Percentiles rank a stretch among this genome's conserved stretches.
phyloP scores from a whole-genome alignment of 176 grass and related monocot genomes.

The Triticum aestivum region DNA sequence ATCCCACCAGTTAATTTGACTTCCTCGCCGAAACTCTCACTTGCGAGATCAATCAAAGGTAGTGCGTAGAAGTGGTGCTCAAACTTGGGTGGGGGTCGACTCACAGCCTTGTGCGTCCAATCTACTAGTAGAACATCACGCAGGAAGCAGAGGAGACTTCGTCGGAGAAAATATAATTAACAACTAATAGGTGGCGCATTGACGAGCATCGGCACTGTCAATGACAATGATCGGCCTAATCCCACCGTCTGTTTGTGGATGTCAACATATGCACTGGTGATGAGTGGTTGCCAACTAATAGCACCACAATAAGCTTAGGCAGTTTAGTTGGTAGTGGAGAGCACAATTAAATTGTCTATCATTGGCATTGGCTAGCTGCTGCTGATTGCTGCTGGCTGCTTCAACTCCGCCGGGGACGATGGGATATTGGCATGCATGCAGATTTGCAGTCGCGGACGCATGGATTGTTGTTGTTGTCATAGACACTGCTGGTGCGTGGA shows the following conservation, averaged over 20 bases:
- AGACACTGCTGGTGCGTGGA: not conserved
- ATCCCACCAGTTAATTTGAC: not conserved
- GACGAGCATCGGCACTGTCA: not conserved
- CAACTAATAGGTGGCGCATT: not conserved
- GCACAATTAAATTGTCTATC: not conserved
- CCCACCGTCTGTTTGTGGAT: not conserved
- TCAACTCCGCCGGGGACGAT: not conserved
- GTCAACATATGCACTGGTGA: not conserved
- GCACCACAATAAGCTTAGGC: not conserved
- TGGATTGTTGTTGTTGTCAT: too few species aligned
- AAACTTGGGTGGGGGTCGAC: not conserved
- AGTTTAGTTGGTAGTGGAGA: not conserved
- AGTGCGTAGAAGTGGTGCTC: not conserved
- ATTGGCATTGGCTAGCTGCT: not conserved
- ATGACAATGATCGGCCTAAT: not conserved
- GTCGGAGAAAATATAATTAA: not conserved
- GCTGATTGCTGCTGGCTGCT: not conserved
- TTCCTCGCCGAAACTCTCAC: not conserved
- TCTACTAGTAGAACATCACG: not conserved
- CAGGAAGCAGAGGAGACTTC: not conserved
- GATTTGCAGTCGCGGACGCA: too few species aligned
- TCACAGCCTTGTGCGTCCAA: not conserved
- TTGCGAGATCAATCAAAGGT: not conserved
- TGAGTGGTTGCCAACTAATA: constrained; percentile 14
- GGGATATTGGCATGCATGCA: too few species aligned